phyloP scores from a whole-genome alignment of 192 early-diverging fungal species.

The Blastocladiella britannica region DNA sequence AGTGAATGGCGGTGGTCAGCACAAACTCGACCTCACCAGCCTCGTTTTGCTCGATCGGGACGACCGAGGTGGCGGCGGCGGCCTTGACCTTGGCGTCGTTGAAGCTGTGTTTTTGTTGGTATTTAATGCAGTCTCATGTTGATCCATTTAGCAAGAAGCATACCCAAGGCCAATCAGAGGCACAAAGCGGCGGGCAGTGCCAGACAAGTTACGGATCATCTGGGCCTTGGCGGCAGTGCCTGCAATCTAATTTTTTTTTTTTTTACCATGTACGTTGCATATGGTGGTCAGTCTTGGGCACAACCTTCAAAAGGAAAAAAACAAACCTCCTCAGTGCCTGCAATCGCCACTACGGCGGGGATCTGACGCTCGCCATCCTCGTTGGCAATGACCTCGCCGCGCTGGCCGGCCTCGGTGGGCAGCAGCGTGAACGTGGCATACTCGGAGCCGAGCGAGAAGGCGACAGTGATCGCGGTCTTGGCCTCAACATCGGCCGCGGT shows the following conservation, averaged over 20 bases:
- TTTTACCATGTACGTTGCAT: background rate
- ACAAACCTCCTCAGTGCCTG: constrained; percentile 64
- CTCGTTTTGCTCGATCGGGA: constrained; percentile 1
- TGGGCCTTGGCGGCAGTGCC: constrained; percentile 64
- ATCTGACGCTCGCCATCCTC: constrained; percentile 95
- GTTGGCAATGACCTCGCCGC: constrained; percentile 82
- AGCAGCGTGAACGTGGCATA: background rate
- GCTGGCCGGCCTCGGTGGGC: constrained; percentile 1
- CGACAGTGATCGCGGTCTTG: background rate
- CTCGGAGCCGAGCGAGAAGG: background rate
- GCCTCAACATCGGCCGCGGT: background rate
- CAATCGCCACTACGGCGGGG: constrained; percentile 81
- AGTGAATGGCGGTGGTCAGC: constrained; percentile 28
- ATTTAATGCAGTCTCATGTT: constrained; percentile 1
- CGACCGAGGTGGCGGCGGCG: constrained; percentile 15
- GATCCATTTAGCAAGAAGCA: constrained; percentile 6
- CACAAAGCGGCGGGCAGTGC: constrained; percentile 77
- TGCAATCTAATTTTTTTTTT: constrained; percentile 2
- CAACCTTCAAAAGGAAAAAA: too few species aligned
- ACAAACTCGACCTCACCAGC: constrained; percentile 25
- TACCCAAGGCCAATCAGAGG: constrained; percentile 67
- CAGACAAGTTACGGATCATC: constrained; percentile 65
- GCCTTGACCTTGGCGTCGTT: constrained; percentile 11
- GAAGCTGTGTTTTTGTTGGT: background rate
- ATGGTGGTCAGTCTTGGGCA: too few species aligned